Evolutionary conservation across 352 stramenopile genomes (phyloP), one percentile per base, ranked within the genome.

Genomic region (Phytophthora constricta): DNA sequence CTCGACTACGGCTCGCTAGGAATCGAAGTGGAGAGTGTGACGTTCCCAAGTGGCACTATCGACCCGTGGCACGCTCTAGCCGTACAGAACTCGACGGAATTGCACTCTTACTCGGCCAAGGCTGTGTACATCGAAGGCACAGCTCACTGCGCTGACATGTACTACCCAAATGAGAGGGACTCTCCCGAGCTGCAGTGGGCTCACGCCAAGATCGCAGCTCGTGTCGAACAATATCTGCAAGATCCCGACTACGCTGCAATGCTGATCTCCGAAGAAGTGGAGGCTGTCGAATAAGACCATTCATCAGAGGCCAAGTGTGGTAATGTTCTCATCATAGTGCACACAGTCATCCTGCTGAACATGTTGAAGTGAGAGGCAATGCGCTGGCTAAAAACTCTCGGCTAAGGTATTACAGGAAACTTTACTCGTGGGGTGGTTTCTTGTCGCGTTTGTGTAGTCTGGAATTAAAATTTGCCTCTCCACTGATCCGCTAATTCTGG

Each of bases 141-240:
- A 5, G 86, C 86, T 5, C 86, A 94, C 60, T 94, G 86, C 41
- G 86, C 84, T 4, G 86, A 94, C 68, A 94, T 94, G 86, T 91
- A 91, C 69, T 87, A 89, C 56, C 84, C 84, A 17, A 91, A 69
- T 11, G 70, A 75, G 19, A 76, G 67, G 9, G 85, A 91, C 60
- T 77, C 74, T 37, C 63, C 62, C 0, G 64, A 77, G 42, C 72
- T 94, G 50, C 72, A 90, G 49, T 91, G 80, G 82, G 86, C 86
- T 2, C 86, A 92, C 62, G 51, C 64, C 27, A 84, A 90, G 62
- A 92, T 94, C 59, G 75, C 76, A 10, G 65, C 70, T 7, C 70
- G 74, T 20, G 79, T 91, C 11, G 54, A 70, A 2, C 53, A 47
- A n/a, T 91, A 89, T 46, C 42, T 90, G 25, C 54, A 67, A 61